These are phyloP conservation scores for Debaryomyces sp. DNA, from an alignment of 1,139 yeast species.

Conservation along the genomic window DNA sequence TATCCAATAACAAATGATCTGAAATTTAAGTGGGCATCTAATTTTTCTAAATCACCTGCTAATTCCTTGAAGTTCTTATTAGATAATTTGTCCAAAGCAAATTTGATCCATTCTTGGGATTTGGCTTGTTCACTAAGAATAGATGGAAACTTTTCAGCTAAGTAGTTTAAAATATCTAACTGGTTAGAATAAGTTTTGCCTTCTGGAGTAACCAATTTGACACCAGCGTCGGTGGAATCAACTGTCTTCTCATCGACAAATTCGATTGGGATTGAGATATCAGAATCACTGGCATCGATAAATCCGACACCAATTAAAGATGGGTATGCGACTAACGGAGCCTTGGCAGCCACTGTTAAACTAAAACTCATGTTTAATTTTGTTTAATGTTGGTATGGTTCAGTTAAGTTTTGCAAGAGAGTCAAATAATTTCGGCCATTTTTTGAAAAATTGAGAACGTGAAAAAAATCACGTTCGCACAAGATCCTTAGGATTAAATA, in stretches of 20 bases:
- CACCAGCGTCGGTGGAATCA: slow-evolving; percentile 44
- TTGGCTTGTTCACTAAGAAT: slow-evolving; percentile 32
- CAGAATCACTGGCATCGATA: slow-evolving; percentile 55
- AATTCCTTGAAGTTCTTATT: slow-evolving; percentile 89
- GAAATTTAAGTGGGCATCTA: slow-evolving; percentile 83
- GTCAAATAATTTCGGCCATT: neutral
- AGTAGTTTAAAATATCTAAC: slow-evolving; percentile 43
- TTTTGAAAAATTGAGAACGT: slow-evolving; percentile 2
- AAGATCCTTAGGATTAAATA: neutral
- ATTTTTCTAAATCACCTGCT: slow-evolving; percentile 72
- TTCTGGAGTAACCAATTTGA: slow-evolving; percentile 47
- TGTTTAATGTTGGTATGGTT: neutral
- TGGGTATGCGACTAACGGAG: slow-evolving; percentile 80
- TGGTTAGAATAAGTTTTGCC: slow-evolving; percentile 49
- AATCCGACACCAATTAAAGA: slow-evolving; percentile 76
- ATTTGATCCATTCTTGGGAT: slow-evolving; percentile 63
- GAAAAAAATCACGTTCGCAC: neutral
- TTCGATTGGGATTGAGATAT: slow-evolving; percentile 56
- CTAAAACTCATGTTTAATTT: slow-evolving; percentile 27
- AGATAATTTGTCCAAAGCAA: slow-evolving; percentile 69
- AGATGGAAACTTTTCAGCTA: slow-evolving; percentile 51
- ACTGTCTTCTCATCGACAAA: slow-evolving; percentile 64
- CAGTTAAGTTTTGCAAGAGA: neutral
- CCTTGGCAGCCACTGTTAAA: slow-evolving; percentile 81
- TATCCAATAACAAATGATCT: slow-evolving; percentile 78